Evolutionary conservation across 139 green algal genomes (phyloP).

Genomic region (Mesotaenium endlicherianum): DNA sequence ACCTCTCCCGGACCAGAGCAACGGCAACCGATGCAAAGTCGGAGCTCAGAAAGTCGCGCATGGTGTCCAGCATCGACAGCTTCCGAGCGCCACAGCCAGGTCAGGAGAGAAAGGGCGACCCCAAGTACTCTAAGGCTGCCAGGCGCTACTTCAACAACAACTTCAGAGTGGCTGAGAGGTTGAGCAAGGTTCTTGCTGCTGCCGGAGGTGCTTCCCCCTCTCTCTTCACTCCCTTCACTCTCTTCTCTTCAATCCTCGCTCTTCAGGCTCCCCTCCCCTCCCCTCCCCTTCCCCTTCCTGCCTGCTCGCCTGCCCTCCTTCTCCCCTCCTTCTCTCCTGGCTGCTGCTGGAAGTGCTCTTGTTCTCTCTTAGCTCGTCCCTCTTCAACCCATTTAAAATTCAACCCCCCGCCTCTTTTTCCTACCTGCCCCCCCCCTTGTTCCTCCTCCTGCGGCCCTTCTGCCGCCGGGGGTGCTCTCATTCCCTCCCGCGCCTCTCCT

Average conservation of each 20-base stretch:
- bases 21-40: too few relatives aligned
- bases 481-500: not conserved
- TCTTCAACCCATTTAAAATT: not conserved
- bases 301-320: not conserved
- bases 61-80: too few relatives aligned
- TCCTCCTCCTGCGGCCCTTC: not conserved
- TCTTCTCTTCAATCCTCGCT: not conserved
- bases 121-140: slow-evolving; percentile 33
- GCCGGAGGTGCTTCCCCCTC: slow-evolving; percentile 12
- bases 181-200: slow-evolving; percentile 41
- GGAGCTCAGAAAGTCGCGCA: too few relatives aligned
- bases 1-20: too few relatives aligned
- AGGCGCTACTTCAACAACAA: slow-evolving; percentile 34
- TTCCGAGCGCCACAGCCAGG: too few relatives aligned
- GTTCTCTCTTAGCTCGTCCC: not conserved
- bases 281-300: not conserved
- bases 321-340: not conserved
- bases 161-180: not conserved
- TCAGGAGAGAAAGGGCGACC: not conserved
- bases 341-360: not conserved
- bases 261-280: not conserved
- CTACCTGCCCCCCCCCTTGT: not conserved
- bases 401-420: not conserved
- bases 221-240: not conserved
- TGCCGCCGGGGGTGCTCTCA: not conserved